Conservation (phyloP, 2,329 filamentous ascomycete species). For the Diaporthe helianthi region DNA sequence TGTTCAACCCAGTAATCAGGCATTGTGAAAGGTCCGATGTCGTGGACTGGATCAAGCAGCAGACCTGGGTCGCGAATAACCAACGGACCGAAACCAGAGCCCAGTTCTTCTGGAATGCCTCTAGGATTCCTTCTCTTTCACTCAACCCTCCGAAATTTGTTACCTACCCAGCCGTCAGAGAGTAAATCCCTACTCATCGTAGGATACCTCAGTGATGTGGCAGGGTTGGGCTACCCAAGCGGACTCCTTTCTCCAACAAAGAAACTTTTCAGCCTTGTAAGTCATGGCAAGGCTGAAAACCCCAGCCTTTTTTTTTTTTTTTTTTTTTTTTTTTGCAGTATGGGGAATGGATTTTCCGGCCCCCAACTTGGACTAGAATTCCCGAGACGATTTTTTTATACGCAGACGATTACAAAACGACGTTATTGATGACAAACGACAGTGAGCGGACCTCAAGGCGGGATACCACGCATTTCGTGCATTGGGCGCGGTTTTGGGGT, state of each 20-base stretch:
- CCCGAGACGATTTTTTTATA: background rate
- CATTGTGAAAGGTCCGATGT: background rate
- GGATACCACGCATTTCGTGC: background rate
- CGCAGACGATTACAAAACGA: background rate
- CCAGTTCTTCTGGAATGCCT: background rate
- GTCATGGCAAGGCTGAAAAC: background rate
- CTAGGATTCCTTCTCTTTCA: background rate
- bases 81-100: background rate
- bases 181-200: background rate
- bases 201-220: background rate
- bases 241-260: background rate
- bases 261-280: background rate
- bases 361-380: background rate
- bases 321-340: no score
- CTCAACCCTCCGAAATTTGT: no score
- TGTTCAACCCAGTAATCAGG: no score
- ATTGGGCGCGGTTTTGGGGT: background rate
- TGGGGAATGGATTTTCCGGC: background rate
- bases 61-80: background rate
- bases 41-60: no score
- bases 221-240: background rate
- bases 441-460: no score
- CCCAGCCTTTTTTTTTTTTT: background rate
- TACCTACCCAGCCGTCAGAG: background rate
- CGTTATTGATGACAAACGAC: background rate